These are phyloP conservation scores for Pyricularia grisea DNA, from an alignment of 2,329 filamentous ascomycete genomes.

Conservation along the genomic window DNA sequence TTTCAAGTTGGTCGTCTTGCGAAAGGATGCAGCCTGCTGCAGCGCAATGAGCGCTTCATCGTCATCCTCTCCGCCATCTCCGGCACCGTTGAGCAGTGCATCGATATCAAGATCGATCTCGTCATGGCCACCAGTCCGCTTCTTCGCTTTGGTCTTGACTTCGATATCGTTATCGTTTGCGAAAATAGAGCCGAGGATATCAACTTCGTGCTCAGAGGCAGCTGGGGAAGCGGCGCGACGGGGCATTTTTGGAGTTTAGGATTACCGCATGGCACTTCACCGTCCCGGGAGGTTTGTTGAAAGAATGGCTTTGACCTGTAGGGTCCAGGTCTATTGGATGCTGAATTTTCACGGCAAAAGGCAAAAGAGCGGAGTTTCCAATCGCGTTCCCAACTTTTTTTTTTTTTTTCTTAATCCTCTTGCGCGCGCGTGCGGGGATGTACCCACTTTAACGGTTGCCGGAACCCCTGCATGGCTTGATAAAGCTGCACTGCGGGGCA, in stretches of 20 bases:
- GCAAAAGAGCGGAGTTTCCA: background rate
- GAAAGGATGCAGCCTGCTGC: slow-evolving; percentile 76
- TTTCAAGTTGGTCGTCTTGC: slow-evolving; percentile 74
- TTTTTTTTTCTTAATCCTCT: background rate
- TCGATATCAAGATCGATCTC: slow-evolving; percentile 46
- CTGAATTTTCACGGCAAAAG: background rate
- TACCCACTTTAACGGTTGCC: background rate
- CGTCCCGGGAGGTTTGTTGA: background rate
- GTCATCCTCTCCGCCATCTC: slow-evolving; percentile 49
- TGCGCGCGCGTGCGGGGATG: background rate
- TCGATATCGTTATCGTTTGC: slow-evolving; percentile 46
- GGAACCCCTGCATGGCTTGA: background rate
- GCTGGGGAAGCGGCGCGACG: slow-evolving; percentile 70
- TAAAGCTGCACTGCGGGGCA: background rate
- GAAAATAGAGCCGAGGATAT: slow-evolving; percentile 75
- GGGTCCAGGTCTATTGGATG: background rate
- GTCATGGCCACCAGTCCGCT: slow-evolving; percentile 17
- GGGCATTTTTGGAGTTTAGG: slow-evolving; percentile 43
- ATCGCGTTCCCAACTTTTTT: background rate
- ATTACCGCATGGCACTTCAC: background rate
- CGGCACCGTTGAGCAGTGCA: slow-evolving; percentile 48
- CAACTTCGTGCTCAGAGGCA: slow-evolving; percentile 80
- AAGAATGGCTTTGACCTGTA: background rate
- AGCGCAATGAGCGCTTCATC: slow-evolving; percentile 87
- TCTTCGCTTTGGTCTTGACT: slow-evolving; percentile 30